A percentile compares a stretch with the other conserved stretches of the same genome.
Conservation (phyloP, 2,329 filamentous ascomycete genomes). For the Aureobasidium sp. region DNA sequence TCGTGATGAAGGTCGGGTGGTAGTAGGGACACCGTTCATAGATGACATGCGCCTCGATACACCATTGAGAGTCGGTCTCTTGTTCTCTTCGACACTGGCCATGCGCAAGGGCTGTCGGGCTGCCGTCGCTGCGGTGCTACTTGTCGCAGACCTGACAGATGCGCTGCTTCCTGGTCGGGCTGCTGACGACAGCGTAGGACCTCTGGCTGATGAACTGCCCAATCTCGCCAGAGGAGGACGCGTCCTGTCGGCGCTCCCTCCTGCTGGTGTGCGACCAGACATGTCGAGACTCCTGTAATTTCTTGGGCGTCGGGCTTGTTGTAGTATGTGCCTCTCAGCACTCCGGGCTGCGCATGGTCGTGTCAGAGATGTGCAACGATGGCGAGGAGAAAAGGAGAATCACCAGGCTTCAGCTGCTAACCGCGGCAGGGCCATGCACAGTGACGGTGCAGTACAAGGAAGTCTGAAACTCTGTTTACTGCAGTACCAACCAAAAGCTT, state of each 20-base stretch:
- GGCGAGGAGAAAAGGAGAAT: not conserved
- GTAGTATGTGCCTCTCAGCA: slow-evolving; percentile 3
- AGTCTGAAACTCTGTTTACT: slow-evolving; percentile 1
- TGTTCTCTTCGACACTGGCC: slow-evolving; percentile 3
- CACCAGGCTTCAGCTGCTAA: slow-evolving; percentile 8
- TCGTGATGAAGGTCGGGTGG: not conserved
- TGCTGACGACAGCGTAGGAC: not conserved
- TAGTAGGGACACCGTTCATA: not conserved
- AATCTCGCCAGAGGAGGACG: not conserved
- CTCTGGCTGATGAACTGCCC: slow-evolving; percentile 9
- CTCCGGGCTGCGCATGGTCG: not conserved
- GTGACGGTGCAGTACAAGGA: slow-evolving; percentile 3
- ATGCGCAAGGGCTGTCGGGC: slow-evolving; percentile 1
- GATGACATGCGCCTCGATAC: slow-evolving; percentile 14
- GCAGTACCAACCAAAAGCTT: not conserved
- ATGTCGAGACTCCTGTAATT: slow-evolving; percentile 4
- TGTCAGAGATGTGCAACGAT: not conserved
- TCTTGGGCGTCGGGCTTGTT: not conserved
- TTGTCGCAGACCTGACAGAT: slow-evolving; percentile 7
- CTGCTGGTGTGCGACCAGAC: slow-evolving; percentile 6
- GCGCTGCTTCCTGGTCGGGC: not conserved
- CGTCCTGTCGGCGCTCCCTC: not conserved
- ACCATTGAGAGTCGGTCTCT: slow-evolving; percentile 13
- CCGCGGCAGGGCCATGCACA: not conserved
- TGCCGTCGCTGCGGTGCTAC: not conserved